These are phyloP conservation scores for Fusarium euwallaceae DNA, from an alignment of 2,329 filamentous ascomycete genomes.

Conservation along the genomic window DNA sequence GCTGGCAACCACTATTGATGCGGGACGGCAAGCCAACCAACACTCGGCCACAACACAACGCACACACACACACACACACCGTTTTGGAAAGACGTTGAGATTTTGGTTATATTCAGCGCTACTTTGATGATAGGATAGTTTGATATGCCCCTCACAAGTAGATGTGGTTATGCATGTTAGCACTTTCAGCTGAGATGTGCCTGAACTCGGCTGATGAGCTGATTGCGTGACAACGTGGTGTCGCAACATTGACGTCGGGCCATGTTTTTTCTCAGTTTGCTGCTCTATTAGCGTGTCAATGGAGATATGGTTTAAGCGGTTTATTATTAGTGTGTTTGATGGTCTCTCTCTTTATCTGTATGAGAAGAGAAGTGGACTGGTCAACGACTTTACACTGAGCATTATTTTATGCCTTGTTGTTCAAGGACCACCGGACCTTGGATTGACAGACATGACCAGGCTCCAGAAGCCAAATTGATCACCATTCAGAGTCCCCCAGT, in stretches of 20 bases:
- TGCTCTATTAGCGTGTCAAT: background rate
- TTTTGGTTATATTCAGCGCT: background rate
- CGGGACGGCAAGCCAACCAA: background rate
- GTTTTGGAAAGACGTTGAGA: background rate
- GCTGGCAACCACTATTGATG: background rate
- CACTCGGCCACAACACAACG: background rate
- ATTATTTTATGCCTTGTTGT: background rate
- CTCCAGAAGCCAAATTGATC: background rate
- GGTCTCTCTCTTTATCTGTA: background rate
- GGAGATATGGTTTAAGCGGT: background rate
- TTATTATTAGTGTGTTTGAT: background rate
- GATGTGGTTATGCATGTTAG: background rate
- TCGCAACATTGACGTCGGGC: background rate
- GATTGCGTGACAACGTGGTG: constrained; percentile 4
- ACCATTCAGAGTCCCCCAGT: background rate
- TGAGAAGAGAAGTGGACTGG: background rate
- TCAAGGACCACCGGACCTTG: background rate
- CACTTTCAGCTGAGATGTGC: background rate
- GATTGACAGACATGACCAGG: background rate
- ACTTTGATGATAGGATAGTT: background rate
- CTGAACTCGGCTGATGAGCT: background rate
- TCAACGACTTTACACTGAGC: background rate
- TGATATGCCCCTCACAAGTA: background rate
- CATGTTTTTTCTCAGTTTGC: background rate
- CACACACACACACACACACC: too few relatives aligned